phyloP scores from a whole-genome alignment of 1,284 basidiomycete species.

The Ustilago trichophora region DNA sequence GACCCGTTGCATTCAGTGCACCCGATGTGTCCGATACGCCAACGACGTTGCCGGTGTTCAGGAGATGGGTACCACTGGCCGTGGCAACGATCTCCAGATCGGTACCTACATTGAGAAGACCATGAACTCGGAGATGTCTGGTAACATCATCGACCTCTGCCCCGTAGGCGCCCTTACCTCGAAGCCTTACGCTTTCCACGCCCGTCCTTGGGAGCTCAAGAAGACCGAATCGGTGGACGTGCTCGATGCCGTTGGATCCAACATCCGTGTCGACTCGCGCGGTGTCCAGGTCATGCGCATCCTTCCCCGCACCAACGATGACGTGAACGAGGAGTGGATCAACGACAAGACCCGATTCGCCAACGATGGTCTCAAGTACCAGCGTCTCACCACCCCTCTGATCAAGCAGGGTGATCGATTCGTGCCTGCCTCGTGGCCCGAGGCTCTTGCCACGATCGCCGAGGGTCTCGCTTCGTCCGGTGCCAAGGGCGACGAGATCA shows the following conservation, averaged over 20 bases:
- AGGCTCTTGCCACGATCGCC: constrained; percentile 82
- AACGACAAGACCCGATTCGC: constrained; percentile 98
- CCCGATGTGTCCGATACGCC: constrained; percentile 96
- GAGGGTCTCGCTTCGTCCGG: constrained; percentile 82
- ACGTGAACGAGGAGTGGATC: constrained; percentile 99
- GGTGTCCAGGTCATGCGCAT: constrained; percentile 97
- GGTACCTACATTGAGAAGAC: constrained; percentile 98
- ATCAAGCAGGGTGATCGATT: constrained; percentile 92
- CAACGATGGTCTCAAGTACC: constrained; percentile 93
- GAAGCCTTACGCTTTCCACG: constrained; percentile 97
- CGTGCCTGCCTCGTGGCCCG: constrained; percentile 89
- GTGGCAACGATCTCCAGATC: constrained; percentile 98
- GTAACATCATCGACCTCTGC: constrained; percentile 96
- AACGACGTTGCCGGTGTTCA: constrained; percentile 99
- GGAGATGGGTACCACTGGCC: constrained; percentile 94
- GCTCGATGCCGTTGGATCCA: constrained; percentile 93
- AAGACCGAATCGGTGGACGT: constrained; percentile 97
- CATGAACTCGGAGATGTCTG: constrained; percentile 96
- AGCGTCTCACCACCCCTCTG: constrained; percentile 91
- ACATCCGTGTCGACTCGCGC: constrained; percentile 95
- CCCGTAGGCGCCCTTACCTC: constrained; percentile 94
- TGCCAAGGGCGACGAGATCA: constrained; percentile 92
- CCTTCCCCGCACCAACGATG: constrained; percentile 94
- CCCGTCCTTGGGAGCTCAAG: constrained; percentile 98
- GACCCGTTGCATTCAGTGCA: constrained; percentile 99